Base-by-base conservation (phyloP, 2,329 filamentous ascomycete genomes). In the Claviceps spartinae region DNA sequence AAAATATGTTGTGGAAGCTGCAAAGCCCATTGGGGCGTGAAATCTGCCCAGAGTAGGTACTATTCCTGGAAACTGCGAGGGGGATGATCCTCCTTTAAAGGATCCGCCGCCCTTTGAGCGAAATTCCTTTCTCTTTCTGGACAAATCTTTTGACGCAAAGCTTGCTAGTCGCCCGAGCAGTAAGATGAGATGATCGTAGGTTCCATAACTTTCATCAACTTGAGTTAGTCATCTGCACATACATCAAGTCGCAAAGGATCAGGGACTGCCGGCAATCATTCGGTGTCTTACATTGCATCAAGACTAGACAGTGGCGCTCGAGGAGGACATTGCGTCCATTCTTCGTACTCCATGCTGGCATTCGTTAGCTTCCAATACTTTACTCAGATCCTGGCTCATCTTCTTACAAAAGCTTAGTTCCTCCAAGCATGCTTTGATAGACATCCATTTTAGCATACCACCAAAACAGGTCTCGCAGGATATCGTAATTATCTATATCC, bases 391-490 rank as follows among this genome's bases (percentile, higher is more conserved):
- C 37, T 20, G 24, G 14, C 9, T n/a, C 2, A 9, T 46, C 7
- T 22, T 30, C 49, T 48, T 72, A 95, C 88, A 96, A 83, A 47
- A 94, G 72, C 55, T 78, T 78, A 43, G 91, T 90, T 8, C 88
- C 91, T 58, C 90, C 93, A 24, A 97, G 72, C 55, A 96, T 80
- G 63, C 87, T 89, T 65, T 96, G 91, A 59, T 91, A 94, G 8
- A 86, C 81, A 65, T 97, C 93, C 73, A 96, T 93, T 67, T 95
- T 95, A 60, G 80, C 84, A 64, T 90, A 96, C 86, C 89, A 96
- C 90, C 91, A 98, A 63, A 86, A 94, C 5, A 97, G 69, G 67
- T 97, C 93, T 57, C 86, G 81, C 41, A 93, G 74, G 16, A 86
- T 83, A 61, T 93, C 86, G 61, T 86, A 95, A 42, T 79, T 82